Evolutionary conservation across 2,329 filamentous ascomycete genomes (phyloP).

Genomic region (Neurospora crassa): DNA sequence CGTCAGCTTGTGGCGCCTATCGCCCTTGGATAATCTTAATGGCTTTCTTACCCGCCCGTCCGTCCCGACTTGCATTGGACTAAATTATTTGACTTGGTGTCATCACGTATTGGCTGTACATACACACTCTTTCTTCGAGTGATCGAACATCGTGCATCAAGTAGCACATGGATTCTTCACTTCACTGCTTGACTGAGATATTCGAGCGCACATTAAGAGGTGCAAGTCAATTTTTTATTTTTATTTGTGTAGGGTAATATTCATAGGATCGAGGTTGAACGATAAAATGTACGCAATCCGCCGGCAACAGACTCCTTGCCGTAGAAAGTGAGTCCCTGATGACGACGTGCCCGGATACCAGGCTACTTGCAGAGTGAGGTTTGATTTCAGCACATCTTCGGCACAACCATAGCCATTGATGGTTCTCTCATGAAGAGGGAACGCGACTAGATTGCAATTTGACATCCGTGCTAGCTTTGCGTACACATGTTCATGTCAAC

Average conservation of each 20-base stretch:
- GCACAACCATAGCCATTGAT: constrained; percentile 85
- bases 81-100: not conserved
- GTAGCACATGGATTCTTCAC: not conserved
- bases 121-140: not conserved
- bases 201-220: not conserved
- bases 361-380: constrained; percentile 26
- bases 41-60: not conserved
- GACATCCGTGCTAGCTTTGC: constrained; percentile 80
- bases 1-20: not conserved
- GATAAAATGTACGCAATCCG: constrained; percentile 24
- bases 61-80: not conserved
- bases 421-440: constrained; percentile 21
- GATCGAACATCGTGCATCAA: not conserved
- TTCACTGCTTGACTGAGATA: not conserved
- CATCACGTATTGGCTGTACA: not conserved
- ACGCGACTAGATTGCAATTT: constrained; percentile 88
- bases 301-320: constrained; percentile 11
- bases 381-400: constrained; percentile 96
- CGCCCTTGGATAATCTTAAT: not conserved
- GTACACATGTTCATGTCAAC: not conserved
- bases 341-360: constrained; percentile 26
- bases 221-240: not conserved
- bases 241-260: not conserved
- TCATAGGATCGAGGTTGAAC: not conserved
- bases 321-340: constrained; percentile 9